phyloP scores from a whole-genome alignment of 306 rosid species.

The Casuarina cunninghamiana region DNA sequence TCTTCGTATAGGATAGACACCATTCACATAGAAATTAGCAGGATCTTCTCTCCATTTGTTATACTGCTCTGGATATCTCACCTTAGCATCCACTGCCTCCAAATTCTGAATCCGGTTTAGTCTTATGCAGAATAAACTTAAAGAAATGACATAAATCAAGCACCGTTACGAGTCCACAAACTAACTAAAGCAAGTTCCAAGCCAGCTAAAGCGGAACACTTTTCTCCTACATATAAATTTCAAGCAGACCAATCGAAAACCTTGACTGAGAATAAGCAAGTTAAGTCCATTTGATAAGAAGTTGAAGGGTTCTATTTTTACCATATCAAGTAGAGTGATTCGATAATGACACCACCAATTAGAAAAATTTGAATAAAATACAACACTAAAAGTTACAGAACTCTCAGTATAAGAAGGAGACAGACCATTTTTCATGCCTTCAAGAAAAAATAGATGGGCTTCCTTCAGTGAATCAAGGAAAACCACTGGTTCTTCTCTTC shows the following conservation, averaged over 20 bases:
- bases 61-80: constrained; percentile 53
- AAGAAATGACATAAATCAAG: constrained; percentile 15
- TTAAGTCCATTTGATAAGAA: neutral
- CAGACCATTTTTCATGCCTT: constrained; percentile 89
- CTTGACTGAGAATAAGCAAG: neutral
- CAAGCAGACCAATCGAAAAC: neutral
- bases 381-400: neutral
- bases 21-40: constrained; percentile 60
- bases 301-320: neutral
- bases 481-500: constrained; percentile 57
- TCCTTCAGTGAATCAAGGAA: constrained; percentile 69
- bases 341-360: neutral
- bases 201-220: neutral
- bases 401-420: constrained; percentile 7
- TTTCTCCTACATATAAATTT: neutral
- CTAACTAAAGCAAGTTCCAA: neutral
- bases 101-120: constrained; percentile 60
- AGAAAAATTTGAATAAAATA: neutral
- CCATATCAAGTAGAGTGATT: neutral
- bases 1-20: constrained; percentile 57
- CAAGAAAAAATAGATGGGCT: constrained; percentile 65
- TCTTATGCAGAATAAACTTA: constrained; percentile 27
- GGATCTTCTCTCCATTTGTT: constrained; percentile 77
- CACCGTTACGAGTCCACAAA: constrained; percentile 3
- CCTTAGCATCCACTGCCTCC: constrained; percentile 57